phyloP scores from a whole-genome alignment of 176 grass and related monocot genomes.

The Calamus simplicifolius region DNA sequence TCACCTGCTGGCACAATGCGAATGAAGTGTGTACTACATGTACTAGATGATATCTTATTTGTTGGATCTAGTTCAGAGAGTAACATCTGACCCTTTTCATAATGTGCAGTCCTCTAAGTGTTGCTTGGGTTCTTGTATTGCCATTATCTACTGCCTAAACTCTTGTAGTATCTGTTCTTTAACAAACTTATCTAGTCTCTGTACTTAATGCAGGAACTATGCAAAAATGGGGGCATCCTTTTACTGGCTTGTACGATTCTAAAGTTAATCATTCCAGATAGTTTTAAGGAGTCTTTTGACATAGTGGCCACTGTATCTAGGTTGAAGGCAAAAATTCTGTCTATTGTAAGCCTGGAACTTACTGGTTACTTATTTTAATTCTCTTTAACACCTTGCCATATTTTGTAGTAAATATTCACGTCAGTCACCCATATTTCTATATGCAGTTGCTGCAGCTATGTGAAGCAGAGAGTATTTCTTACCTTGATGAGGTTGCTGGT shows the following conservation, averaged over 20 bases:
- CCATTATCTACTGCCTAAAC: no score
- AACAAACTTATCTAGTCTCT: no score
- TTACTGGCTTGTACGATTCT: conserved; percentile 62
- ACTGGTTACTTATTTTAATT: conserved; percentile 8
- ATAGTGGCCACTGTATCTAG: conserved; percentile 65
- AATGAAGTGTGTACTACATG: no score
- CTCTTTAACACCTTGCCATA: background rate
- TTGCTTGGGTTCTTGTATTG: no score
- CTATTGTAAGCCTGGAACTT: conserved; percentile 57
- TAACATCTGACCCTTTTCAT: no score
- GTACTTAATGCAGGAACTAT: conserved; percentile 54
- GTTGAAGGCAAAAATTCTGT: conserved; percentile 82
- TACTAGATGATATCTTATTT: no score
- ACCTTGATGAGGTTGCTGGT: conserved; percentile 95
- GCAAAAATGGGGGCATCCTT: conserved; percentile 85
- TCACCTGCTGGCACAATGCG: no score
- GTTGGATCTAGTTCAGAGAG: no score
- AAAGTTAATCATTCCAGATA: conserved; percentile 62
- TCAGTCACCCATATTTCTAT: conserved; percentile 16
- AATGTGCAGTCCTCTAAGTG: no score
- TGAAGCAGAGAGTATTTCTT: conserved; percentile 93
- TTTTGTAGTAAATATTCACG: no score
- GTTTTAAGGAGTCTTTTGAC: conserved; percentile 57
- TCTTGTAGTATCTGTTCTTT: no score
- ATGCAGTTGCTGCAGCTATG: conserved; percentile 79